Evolutionary conservation across 139 green algal genomes (phyloP), one percentile per base, ranked within the genome.

Genomic region (Chlorella sp.): DNA sequence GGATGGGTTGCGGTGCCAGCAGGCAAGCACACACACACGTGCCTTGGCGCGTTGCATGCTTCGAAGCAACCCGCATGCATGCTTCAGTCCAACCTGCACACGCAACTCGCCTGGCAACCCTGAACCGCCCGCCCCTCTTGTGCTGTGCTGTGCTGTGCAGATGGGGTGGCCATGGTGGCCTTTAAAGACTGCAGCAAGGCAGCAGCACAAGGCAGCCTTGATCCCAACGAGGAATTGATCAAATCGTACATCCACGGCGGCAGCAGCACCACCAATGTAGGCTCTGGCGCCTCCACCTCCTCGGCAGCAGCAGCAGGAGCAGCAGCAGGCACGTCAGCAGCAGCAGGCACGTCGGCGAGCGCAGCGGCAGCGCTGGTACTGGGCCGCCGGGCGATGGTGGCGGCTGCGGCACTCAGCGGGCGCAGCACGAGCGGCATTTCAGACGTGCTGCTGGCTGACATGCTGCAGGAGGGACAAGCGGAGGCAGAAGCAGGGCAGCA

Each of bases 131-230:
- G 64, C 2, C 64, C 64, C 22, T 9, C 48, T 57, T 57, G 48
- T 57, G 15, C 60, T 18, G 19, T 71, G 64, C 21, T 71, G 2
- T 28, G 69, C 32, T 30, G 0, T n/a, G 85, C 85, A 88, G 85
- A 69, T 18, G 85, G 85, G 3, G 85, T 75, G 3, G 85, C 85
- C 5, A 60, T 61, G 71, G 85, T 89, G 32, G 85, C 85, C 0
- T 89, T 89, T 48, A 71, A 89, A 30, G 85, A 89, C 39, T 9
- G 68, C 84, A 81, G 84, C n/a, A 57, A 83, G 36, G 85, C 57
- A 11, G 37, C 7, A 11, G 37, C 7, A 40, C 19, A 18, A 19
- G 36, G 61, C 83, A 32, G 48, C 22, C 81, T 32, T 30, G 48
- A 32, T 34, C 75, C 75, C 40, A 37, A 42, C 53, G 42, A 85